Base-by-base conservation (phyloP, 371 early-diverging fungal species). In the Batkoa obscura region DNA sequence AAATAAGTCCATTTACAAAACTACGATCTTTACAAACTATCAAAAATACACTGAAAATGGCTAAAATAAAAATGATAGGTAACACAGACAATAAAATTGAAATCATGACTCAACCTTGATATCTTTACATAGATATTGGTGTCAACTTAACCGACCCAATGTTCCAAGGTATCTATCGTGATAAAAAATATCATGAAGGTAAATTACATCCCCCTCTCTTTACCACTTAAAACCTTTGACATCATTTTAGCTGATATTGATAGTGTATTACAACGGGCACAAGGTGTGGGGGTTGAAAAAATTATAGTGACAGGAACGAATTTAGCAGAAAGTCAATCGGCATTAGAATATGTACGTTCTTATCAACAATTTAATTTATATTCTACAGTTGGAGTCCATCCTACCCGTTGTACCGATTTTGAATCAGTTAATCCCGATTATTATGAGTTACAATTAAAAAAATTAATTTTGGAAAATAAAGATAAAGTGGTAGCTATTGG, bases 341-440 rank as follows among this genome's bases (percentile, higher is more conserved):
- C 86, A 0, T 53, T 83, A 6, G 68, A 66, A 6, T 53, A 81
- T 36, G 71, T 70, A 33, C 62, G 66, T 13, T 59, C 3, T 5
- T 17, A 54, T 36, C 4, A 15, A 43, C 13, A 34, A 64, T 63
- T 66, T 57, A 62, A 36, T 9, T 60, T 88, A 8, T 88, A 70
- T 60, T 74, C 79, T 1, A 91, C 92, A 0, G 88, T 86, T 5
- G 92, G 92, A 1, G 86, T 87, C 58, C 91, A 92, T 59, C 91
- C 92, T 2, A 91, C 91, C 0, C 79, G 88, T 30, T 79, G 79
- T 62, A 55, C 63, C 2, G 90, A 90, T 52, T 84, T 87, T 57
- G 73, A 78, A n/a, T 41, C 62, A 9, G 63, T 58, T 5, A 80
- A 80, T 3, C 77, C 84, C 1, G 71, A 80, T 10, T 74, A 58